These are phyloP conservation scores for Apophysomyces ossiformis DNA, from an alignment of 371 early-diverging fungal genomes.

Conservation along the genomic window DNA sequence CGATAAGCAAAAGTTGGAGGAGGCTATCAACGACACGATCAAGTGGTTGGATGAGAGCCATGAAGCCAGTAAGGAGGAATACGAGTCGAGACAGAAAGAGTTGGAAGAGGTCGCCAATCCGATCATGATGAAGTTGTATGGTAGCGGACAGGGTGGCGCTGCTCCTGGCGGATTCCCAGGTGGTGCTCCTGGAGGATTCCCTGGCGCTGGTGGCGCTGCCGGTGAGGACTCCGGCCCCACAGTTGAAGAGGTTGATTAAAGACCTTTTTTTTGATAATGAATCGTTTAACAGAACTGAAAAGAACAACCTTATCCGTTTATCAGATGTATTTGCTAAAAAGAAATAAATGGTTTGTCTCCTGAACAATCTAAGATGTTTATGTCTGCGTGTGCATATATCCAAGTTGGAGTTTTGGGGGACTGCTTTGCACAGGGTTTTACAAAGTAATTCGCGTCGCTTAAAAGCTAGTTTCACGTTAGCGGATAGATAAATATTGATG, in stretches of 20 bases:
- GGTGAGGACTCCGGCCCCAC: constrained; percentile 68
- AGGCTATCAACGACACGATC: constrained; percentile 82
- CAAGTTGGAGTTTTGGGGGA: no score
- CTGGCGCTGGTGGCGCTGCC: constrained; percentile 60
- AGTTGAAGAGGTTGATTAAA: constrained; percentile 83
- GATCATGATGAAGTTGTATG: constrained; percentile 82
- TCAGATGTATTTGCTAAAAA: no score
- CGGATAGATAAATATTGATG: no score
- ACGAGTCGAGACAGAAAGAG: constrained; percentile 86
- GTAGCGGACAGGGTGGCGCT: constrained; percentile 62
- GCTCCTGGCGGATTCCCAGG: constrained; percentile 67
- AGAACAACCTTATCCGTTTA: no score
- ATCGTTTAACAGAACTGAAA: no score
- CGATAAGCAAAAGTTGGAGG: constrained; percentile 82
- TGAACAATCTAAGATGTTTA: no score
- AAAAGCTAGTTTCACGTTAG: no score
- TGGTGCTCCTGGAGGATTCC: constrained; percentile 59
- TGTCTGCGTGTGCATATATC: no score
- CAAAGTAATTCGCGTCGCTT: no score
- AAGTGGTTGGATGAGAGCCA: constrained; percentile 86
- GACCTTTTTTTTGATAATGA: not conserved
- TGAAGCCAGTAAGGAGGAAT: constrained; percentile 92
- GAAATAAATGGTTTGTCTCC: no score
- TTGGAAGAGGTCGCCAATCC: constrained; percentile 89
- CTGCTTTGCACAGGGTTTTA: no score